A percentile compares a stretch with the other conserved stretches of the same genome.
These are phyloP conservation scores for Penicillium sp. DNA, from an alignment of 2,329 filamentous ascomycete genomes.

Conservation along the genomic window DNA sequence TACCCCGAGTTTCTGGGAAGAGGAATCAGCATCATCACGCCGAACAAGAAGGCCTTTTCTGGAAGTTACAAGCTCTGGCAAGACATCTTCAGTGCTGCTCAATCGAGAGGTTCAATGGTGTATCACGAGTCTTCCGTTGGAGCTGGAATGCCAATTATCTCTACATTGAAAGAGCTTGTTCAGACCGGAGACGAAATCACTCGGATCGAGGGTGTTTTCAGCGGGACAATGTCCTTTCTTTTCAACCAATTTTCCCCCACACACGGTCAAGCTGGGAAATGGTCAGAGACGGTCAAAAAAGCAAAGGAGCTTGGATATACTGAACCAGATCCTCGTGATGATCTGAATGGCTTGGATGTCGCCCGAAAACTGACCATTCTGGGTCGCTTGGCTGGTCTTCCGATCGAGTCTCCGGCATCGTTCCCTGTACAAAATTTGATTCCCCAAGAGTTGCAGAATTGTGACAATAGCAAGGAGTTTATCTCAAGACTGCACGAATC, in stretches of 20 bases:
- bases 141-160: neutral
- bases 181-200: neutral
- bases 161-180: neutral
- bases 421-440: neutral
- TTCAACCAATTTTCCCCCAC: neutral
- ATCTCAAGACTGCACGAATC: neutral
- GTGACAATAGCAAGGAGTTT: neutral
- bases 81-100: neutral
- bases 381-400: neutral
- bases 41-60: neutral
- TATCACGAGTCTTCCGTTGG: slow-evolving; percentile 1
- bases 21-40: neutral
- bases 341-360: neutral
- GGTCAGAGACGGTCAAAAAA: neutral
- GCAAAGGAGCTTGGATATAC: neutral
- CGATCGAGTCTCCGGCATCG: neutral
- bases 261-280: neutral
- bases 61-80: neutral
- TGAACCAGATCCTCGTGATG: neutral
- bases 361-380: neutral
- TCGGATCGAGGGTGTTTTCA: neutral
- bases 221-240: neutral
- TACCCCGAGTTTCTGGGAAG: neutral
- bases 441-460: neutral
- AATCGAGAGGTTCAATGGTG: neutral